Evolutionary conservation across 345 rosid species (phyloP).

Genomic region (Psidium friedrichsthalianum): DNA sequence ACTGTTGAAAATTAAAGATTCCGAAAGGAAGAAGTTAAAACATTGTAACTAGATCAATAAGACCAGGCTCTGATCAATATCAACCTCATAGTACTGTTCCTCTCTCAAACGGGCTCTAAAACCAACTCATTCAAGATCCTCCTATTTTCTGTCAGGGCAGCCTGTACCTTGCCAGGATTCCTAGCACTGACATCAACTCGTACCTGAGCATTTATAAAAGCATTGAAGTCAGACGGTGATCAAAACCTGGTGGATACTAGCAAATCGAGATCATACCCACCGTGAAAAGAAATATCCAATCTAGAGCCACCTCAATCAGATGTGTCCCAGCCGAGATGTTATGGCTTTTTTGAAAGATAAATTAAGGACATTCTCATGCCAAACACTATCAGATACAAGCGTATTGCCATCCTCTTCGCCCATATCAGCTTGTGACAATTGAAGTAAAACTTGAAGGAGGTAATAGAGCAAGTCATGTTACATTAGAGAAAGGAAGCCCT

Average conservation of each 20-base stretch:
- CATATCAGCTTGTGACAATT: background rate
- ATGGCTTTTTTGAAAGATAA: slow-evolving; percentile 43
- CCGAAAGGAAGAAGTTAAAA: slow-evolving; percentile 7
- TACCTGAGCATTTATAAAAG: slow-evolving; percentile 36
- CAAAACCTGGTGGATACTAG: background rate
- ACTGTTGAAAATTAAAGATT: slow-evolving; percentile 31
- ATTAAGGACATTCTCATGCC: slow-evolving; percentile 31
- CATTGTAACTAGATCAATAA: background rate
- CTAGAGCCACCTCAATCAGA: slow-evolving; percentile 84
- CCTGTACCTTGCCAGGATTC: slow-evolving; percentile 88
- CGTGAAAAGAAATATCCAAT: slow-evolving; percentile 84
- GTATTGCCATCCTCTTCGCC: background rate
- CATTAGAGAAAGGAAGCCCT: background rate
- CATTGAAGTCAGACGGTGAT: background rate
- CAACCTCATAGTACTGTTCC: slow-evolving; percentile 88
- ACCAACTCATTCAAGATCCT: slow-evolving; percentile 77
- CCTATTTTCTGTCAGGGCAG: slow-evolving; percentile 87
- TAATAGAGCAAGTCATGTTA: background rate
- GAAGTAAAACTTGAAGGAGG: background rate
- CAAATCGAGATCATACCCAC: slow-evolving; percentile 28
- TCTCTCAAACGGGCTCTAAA: slow-evolving; percentile 71
- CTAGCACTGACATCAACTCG: slow-evolving; percentile 97
- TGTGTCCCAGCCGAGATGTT: slow-evolving; percentile 91
- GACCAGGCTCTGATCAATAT: background rate
- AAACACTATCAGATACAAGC: background rate